phyloP scores from a whole-genome alignment of 2,329 filamentous ascomycete species.

The Penicillium sp. region DNA sequence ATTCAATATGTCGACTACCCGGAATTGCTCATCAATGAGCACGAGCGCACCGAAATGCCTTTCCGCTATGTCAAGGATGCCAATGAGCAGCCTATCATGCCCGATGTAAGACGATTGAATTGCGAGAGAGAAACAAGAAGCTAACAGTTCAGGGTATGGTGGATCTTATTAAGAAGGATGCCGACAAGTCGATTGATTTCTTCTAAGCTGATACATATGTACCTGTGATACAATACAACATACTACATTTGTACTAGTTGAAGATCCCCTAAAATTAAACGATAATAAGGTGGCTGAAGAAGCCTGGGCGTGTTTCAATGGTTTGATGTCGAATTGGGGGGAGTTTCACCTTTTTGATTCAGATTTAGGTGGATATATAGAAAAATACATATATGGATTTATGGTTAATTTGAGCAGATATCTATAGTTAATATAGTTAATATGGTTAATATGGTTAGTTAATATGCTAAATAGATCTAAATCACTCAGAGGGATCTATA shows the following conservation, averaged over 20 bases:
- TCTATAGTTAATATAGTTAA: too few relatives aligned
- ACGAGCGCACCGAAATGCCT: slow-evolving; percentile 96
- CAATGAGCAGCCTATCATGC: slow-evolving; percentile 83
- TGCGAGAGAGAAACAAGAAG: slow-evolving; percentile 16
- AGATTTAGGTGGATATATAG: not conserved
- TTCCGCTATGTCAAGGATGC: slow-evolving; percentile 86
- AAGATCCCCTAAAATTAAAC: not conserved
- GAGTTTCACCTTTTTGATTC: not conserved
- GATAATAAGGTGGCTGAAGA: slow-evolving; percentile 2
- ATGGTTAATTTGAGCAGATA: too few relatives aligned
- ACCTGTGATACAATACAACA: not conserved
- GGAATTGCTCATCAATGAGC: slow-evolving; percentile 83
- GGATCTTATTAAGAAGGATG: slow-evolving; percentile 88
- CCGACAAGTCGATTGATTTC: slow-evolving; percentile 88
- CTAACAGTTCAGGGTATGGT: slow-evolving; percentile 73
- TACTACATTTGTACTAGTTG: not conserved
- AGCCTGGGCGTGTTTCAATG: not conserved
- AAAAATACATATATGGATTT: not conserved
- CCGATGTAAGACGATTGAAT: slow-evolving; percentile 64
- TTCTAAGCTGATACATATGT: slow-evolving; percentile 51
- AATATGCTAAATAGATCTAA: too few relatives aligned
- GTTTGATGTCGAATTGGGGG: not conserved
- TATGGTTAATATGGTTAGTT: too few relatives aligned
- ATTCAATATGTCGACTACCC: slow-evolving; percentile 85
- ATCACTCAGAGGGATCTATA: too few relatives aligned